phyloP scores from a whole-genome alignment of 768 basidiomycete genomes.

The Kwoniella shandongensis region DNA sequence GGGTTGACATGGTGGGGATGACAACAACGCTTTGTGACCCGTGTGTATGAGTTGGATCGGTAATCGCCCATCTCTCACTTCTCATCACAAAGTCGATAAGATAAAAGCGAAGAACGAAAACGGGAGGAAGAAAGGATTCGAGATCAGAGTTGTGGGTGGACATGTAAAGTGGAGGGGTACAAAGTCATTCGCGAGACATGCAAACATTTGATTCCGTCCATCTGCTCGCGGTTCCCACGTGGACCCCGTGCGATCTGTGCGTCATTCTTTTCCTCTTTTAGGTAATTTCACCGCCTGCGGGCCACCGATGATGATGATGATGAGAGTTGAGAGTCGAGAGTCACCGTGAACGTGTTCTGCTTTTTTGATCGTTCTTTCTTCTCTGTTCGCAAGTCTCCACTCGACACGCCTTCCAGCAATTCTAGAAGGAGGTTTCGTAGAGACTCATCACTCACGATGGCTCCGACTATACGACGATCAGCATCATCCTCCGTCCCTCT shows the following conservation, averaged over 20 bases:
- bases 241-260: neutral
- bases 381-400: no score
- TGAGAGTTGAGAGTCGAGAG: no score
- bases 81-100: no score
- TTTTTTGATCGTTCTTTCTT: no score
- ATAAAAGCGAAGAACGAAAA: neutral
- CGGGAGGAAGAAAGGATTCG: neutral
- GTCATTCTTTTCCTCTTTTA: neutral
- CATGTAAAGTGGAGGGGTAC: constrained; percentile 5
- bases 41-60: no score
- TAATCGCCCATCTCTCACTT: no score
- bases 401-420: no score
- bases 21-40: no score
- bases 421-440: no score
- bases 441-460: neutral
- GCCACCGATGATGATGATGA: neutral
- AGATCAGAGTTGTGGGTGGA: constrained; percentile 3
- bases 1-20: constrained; percentile 7
- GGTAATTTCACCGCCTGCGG: neutral
- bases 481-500: constrained; percentile 33
- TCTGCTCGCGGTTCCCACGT: neutral
- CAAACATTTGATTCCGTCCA: neutral
- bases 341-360: no score
- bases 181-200: neutral
- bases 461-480: constrained; percentile 9